Conservation (phyloP, 306 rosid species). For the Cicer cuneatum region DNA sequence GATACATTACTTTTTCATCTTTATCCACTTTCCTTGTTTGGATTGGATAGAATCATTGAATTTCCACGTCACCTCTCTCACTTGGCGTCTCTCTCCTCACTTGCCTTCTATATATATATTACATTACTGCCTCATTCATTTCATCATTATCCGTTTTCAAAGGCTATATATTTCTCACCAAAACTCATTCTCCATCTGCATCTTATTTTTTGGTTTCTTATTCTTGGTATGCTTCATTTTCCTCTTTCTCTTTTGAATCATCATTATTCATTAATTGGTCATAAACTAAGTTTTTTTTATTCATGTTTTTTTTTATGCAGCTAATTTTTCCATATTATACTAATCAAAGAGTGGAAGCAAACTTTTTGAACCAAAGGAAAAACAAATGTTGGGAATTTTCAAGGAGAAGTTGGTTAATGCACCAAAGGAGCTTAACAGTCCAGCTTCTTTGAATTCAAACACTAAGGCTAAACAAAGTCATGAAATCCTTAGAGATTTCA, state of each 20-base stretch:
- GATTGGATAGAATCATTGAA: slow-evolving; percentile 79
- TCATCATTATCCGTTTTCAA: slow-evolving; percentile 29
- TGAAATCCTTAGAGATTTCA: slow-evolving; percentile 62
- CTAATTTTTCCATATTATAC: neutral
- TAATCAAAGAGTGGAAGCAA: neutral
- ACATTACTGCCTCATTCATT: neutral
- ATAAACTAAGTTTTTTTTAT: slow-evolving; percentile 12
- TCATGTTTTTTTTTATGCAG: slow-evolving; percentile 44
- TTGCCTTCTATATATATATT: slow-evolving; percentile 40
- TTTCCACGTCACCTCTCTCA: slow-evolving; percentile 57
- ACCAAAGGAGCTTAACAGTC: slow-evolving; percentile 90
- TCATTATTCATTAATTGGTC: neutral
- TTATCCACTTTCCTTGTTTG: slow-evolving; percentile 37
- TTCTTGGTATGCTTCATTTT: slow-evolving; percentile 34
- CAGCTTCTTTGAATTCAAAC: slow-evolving; percentile 56
- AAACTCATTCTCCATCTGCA: slow-evolving; percentile 31
- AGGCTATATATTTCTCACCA: neutral
- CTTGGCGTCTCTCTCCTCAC: too few relatives aligned
- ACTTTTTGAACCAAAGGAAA: neutral
- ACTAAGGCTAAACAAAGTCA: slow-evolving; percentile 59
- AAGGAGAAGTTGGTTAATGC: slow-evolving; percentile 73
- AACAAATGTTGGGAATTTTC: slow-evolving; percentile 84
- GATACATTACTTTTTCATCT: neutral
- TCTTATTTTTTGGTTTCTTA: slow-evolving; percentile 17
- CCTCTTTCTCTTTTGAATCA: neutral